Evolutionary conservation across 257 asterid species (phyloP).

Genomic region (Petrea volubilis): DNA sequence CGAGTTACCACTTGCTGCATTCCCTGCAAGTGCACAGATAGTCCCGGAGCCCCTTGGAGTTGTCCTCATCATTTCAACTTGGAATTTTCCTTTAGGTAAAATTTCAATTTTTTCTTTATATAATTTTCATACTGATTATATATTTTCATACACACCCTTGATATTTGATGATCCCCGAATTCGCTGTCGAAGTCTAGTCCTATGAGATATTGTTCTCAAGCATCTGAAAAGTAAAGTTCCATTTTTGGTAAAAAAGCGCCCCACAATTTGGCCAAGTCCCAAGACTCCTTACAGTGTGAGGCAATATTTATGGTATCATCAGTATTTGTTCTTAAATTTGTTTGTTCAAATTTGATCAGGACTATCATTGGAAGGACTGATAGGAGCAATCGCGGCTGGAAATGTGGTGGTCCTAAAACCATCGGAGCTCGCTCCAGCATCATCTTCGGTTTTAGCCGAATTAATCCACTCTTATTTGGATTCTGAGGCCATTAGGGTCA

Average conservation of each 20-base stretch:
- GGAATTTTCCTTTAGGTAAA: constrained; percentile 86
- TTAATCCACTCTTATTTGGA: constrained; percentile 53
- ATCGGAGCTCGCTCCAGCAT: constrained; percentile 74
- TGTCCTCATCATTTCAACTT: constrained; percentile 71
- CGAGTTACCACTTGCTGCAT: constrained; percentile 67
- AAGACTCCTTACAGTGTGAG: too few species aligned
- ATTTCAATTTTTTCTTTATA: background rate
- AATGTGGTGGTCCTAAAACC: constrained; percentile 68
- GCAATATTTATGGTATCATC: too few species aligned
- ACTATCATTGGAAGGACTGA: constrained; percentile 64
- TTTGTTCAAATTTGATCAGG: constrained; percentile 41
- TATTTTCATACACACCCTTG: too few species aligned
- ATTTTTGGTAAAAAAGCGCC: too few species aligned
- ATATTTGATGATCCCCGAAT: too few species aligned
- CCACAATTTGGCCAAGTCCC: too few species aligned
- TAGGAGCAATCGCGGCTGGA: constrained; percentile 93
- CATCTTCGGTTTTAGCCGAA: constrained; percentile 55
- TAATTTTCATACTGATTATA: too few species aligned
- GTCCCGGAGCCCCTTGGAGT: constrained; percentile 92
- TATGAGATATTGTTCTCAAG: too few species aligned
- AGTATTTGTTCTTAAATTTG: background rate
- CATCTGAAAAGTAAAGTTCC: too few species aligned
- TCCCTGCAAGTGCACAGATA: constrained; percentile 63
- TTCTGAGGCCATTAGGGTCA: constrained; percentile 53
- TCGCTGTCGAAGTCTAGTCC: too few species aligned